Evolutionary conservation across 352 stramenopile species (phyloP).

Genomic region (Thraustotheca clavata): DNA sequence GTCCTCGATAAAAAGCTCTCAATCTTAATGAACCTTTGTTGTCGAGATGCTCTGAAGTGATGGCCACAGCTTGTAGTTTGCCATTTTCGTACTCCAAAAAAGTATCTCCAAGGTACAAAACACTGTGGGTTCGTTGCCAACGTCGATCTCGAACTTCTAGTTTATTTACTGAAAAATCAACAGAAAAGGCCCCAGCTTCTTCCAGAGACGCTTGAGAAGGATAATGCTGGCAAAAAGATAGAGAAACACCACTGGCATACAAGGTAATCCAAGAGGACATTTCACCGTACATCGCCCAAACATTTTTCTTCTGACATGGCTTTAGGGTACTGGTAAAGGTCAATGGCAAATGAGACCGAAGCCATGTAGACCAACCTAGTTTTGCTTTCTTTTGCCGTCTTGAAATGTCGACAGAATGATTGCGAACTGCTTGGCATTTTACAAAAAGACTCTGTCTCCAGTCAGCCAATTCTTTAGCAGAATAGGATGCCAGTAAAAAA

Average conservation of each 20-base stretch:
- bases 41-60: conserved; percentile 54
- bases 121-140: conserved; percentile 29
- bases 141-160: conserved; percentile 16
- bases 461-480: conserved; percentile 2
- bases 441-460: conserved; percentile 19
- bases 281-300: conserved; percentile 1
- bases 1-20: conserved; percentile 57
- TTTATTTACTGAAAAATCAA: background rate
- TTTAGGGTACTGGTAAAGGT: conserved; percentile 2
- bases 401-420: background rate
- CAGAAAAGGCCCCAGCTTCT: background rate
- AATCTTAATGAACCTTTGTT: conserved; percentile 51
- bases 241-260: background rate
- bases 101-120: conserved; percentile 75
- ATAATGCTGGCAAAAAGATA: background rate
- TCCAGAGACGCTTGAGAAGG: background rate
- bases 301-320: background rate
- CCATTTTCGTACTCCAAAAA: conserved; percentile 78
- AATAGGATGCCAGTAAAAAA: conserved; percentile 16
- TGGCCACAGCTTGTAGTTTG: conserved; percentile 50
- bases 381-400: background rate
- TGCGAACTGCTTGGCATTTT: conserved; percentile 2
- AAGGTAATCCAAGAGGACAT: conserved; percentile 8
- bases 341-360: conserved; percentile 6
- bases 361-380: conserved; percentile 13